A percentile compares a stretch with the other conserved stretches of the same genome.
These are phyloP conservation scores for Botryotinia narcissicola DNA, from an alignment of 2,329 filamentous ascomycete genomes.

Conservation along the genomic window DNA sequence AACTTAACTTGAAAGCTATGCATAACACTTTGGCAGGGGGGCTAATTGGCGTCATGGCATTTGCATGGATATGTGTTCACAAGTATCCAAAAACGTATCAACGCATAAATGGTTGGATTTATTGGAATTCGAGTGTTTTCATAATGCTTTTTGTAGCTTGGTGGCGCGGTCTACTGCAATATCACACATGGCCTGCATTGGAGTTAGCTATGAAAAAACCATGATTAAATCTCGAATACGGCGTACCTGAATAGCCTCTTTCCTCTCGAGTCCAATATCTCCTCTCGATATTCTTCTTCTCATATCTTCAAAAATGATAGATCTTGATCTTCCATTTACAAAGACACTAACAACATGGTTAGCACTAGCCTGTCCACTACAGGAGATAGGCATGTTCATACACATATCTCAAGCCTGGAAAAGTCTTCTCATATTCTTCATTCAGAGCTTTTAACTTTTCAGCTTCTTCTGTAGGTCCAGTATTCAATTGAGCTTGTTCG, in stretches of 20 bases:
- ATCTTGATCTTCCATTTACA: slow-evolving; percentile 75
- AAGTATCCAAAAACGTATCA: not conserved
- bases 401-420: slow-evolving; percentile 83
- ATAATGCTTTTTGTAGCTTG: slow-evolving; percentile 46
- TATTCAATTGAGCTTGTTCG: slow-evolving; percentile 76
- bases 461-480: slow-evolving; percentile 54
- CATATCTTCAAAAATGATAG: slow-evolving; percentile 81
- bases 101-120: not conserved
- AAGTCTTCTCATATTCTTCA: slow-evolving; percentile 72
- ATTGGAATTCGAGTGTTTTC: not conserved
- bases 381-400: slow-evolving; percentile 34
- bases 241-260: slow-evolving; percentile 68
- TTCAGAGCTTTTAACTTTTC: slow-evolving; percentile 64
- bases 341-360: slow-evolving; percentile 59
- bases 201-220: slow-evolving; percentile 24
- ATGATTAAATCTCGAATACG: slow-evolving; percentile 1
- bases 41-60: not conserved
- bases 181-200: slow-evolving; percentile 71
- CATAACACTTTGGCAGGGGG: slow-evolving; percentile 20
- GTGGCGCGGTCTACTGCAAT: slow-evolving; percentile 78
- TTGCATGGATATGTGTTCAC: slow-evolving; percentile 19
- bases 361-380: slow-evolving; percentile 20
- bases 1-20: slow-evolving; percentile 25
- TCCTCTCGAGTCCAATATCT: slow-evolving; percentile 65
- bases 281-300: slow-evolving; percentile 65